A percentile compares a stretch with the other conserved stretches of the same genome.
Evolutionary conservation across 257 asterid genomes (phyloP).

Genomic region (Salvia hispanica): DNA sequence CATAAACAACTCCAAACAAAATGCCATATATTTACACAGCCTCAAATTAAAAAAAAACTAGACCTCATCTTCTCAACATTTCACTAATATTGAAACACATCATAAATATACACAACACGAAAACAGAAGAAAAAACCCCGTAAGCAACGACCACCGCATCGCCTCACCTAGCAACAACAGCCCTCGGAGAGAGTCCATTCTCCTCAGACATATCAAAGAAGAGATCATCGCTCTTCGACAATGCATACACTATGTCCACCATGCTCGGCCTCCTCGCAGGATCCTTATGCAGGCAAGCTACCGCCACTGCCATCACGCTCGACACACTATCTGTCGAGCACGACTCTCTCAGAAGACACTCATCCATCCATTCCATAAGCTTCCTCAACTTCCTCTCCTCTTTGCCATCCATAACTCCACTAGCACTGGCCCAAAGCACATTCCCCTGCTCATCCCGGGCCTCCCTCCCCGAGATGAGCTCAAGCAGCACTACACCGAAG

Average conservation of each 20-base stretch:
- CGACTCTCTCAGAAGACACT: conserved; percentile 44
- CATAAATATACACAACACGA: not conserved
- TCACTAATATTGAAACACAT: not conserved
- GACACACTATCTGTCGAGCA: conserved; percentile 56
- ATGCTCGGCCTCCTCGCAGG: conserved; percentile 83
- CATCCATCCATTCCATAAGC: conserved; percentile 73
- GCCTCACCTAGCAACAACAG: conserved; percentile 62
- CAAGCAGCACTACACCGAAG: conserved; percentile 85
- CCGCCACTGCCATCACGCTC: conserved; percentile 62
- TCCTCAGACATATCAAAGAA: conserved; percentile 72
- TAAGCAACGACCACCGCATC: not conserved
- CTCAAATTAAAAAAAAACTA: too few relatives aligned
- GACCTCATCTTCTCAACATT: not conserved
- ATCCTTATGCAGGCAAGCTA: conserved; percentile 73
- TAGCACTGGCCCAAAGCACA: conserved; percentile 55
- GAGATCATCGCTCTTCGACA: conserved; percentile 81
- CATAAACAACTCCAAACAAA: not conserved
- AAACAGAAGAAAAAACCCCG: not conserved
- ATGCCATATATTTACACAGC: not conserved
- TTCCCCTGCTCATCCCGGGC: conserved; percentile 67
- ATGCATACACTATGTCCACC: conserved; percentile 91
- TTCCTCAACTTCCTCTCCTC: conserved; percentile 52
- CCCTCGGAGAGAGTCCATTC: conserved; percentile 61
- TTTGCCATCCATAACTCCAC: conserved; percentile 48
- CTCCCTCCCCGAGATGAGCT: conserved; percentile 72